Conservation (phyloP, 192 early-diverging fungal genomes). For the Coemansia sp. region DNA sequence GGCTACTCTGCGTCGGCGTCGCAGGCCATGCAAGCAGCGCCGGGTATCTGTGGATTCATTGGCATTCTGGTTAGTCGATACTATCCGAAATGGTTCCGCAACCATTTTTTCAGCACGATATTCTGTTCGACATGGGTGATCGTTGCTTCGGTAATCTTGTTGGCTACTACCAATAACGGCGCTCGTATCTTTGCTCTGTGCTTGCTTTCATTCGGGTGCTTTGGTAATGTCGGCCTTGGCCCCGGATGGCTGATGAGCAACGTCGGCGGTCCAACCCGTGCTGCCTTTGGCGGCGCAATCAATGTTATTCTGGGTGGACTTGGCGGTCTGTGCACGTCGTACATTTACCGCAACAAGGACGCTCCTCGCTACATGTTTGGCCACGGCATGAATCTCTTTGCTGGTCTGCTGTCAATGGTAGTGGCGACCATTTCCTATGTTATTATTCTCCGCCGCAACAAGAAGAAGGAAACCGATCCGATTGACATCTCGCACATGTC, state of each 20-base stretch:
- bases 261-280: constrained; percentile 46
- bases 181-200: constrained; percentile 51
- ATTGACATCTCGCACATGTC: constrained; percentile 40
- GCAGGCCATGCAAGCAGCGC: constrained; percentile 48
- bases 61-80: constrained; percentile 38
- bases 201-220: constrained; percentile 43
- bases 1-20: constrained; percentile 36
- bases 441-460: constrained; percentile 36
- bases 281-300: constrained; percentile 37
- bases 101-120: constrained; percentile 39
- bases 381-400: constrained; percentile 55
- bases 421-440: constrained; percentile 26
- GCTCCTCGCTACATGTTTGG: constrained; percentile 45
- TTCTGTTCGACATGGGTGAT: constrained; percentile 45
- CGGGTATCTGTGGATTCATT: constrained; percentile 43
- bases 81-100: constrained; percentile 31
- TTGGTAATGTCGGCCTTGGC: constrained; percentile 48
- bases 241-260: constrained; percentile 54
- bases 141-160: constrained; percentile 30
- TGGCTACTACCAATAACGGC: constrained; percentile 43
- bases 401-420: constrained; percentile 26
- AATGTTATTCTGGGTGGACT: constrained; percentile 48
- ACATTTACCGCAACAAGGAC: constrained; percentile 50
- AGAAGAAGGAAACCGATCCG: constrained; percentile 27
- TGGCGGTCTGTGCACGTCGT: constrained; percentile 46